Evolutionary conservation across 371 early-diverging fungal genomes (phyloP).

Genomic region (Massospora cicadina): DNA sequence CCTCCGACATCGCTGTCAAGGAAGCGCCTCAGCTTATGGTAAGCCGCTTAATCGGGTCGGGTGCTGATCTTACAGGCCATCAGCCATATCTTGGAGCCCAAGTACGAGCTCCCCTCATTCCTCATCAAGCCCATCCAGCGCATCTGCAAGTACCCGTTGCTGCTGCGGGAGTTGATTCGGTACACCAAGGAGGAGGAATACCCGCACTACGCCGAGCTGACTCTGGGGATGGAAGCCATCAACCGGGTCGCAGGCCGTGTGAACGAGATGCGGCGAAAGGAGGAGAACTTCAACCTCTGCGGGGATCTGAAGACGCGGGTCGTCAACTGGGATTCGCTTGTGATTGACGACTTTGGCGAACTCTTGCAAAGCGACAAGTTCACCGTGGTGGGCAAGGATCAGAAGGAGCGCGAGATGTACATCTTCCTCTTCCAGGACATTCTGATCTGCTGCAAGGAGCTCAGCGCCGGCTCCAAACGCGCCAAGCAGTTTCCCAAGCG

Average conservation of each 20-base stretch:
- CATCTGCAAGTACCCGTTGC: constrained; percentile 88
- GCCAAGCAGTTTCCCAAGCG: constrained; percentile 20
- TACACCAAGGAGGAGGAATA: constrained; percentile 29
- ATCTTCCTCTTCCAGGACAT: constrained; percentile 79
- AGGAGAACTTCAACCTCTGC: constrained; percentile 63
- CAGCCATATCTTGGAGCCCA: constrained; percentile 62
- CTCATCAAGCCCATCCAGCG: constrained; percentile 95
- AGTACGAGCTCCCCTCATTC: constrained; percentile 67
- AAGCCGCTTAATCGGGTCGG: not conserved
- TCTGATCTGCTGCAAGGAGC: constrained; percentile 72
- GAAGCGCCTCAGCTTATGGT: constrained; percentile 25
- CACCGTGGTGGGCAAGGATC: constrained; percentile 48
- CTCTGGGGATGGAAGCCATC: constrained; percentile 55
- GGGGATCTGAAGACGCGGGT: constrained; percentile 61
- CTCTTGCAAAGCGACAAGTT: constrained; percentile 69
- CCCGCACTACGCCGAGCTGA: constrained; percentile 53
- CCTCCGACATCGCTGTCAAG: constrained; percentile 38
- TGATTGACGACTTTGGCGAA: constrained; percentile 52
- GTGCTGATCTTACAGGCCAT: constrained; percentile 19
- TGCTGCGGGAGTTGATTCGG: constrained; percentile 30
- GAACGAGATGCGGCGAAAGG: constrained; percentile 78
- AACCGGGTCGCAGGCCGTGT: constrained; percentile 75
- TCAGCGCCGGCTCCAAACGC: constrained; percentile 18
- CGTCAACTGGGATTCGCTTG: constrained; percentile 65
- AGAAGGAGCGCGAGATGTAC: constrained; percentile 47